Evolutionary conservation across 192 early-diverging fungal genomes (phyloP), one percentile per base, ranked within the genome.

Genomic region (Coemansia sp.): DNA sequence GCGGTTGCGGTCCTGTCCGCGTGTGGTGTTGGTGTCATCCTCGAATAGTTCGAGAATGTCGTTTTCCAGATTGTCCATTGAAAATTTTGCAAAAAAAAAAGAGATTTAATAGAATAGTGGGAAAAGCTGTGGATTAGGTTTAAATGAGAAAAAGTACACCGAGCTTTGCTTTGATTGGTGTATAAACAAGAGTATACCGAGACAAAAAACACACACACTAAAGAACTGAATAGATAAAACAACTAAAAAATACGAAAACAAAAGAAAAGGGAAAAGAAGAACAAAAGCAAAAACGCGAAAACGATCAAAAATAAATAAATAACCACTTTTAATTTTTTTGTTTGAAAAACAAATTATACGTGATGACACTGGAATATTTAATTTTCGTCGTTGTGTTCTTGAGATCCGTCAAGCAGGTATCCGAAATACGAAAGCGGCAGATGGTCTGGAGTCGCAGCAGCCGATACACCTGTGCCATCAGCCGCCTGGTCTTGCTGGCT

Each of bases 1-100:
- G 64, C 50, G 36, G 51, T 51, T 30, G 45, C 40, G 34, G 42
- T 67, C 63, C 17, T 72, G 63, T 3, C 63, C 55, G 40, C 66
- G 63, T 7, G 48, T 58, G 10, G 62, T 57, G 16, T 57, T 66
- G 8, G 62, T 22, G 40, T 68, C 71, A 49, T 67, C 68, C 50
- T 79, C 76, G 33, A 79, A 79, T 11, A 79, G 76, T 64, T 79
- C 76, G 17, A 79, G 56, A 66, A 79, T 79, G 40, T 79, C 76
- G 64, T 73, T 79, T 66, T 79, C 76, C 7, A 79, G 42, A 33
- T 73, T 73, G 55, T 79, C 76, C 63, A 67, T 73, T 12, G 17
- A 16, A 28, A 28, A 28, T 25, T 25, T 25, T 25, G 22, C 22
- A 18, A 8, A 7, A 11, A 10, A 8, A 54, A 28, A 28, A 22